Base-by-base conservation (phyloP, 2,329 filamentous ascomycete species). In the Phoma sp. region DNA sequence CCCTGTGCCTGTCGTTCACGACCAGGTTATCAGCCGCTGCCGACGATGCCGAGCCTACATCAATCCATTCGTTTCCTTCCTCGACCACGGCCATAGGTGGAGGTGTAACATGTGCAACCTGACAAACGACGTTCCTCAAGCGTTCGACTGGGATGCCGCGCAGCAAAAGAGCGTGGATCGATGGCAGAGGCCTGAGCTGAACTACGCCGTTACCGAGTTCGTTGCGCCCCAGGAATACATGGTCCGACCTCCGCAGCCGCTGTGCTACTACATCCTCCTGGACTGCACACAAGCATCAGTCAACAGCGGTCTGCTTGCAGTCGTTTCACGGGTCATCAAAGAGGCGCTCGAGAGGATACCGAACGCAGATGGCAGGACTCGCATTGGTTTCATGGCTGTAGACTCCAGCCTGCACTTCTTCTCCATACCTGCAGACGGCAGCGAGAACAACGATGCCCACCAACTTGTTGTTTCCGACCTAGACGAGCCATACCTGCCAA, bases 71-170 rank as follows among this genome's bases (percentile, higher is more conserved):
- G 57, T 62, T 21, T 64, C 91, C 41, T 99, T 99, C 80, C 81
- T 99, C 58, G 95, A 99, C 69, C 92, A 98, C 72, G 95, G 95
- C 41, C 95, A 99, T 78, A 86, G 95, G 72, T 99, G 95, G 95
- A 89, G 94, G 71, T 99, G 95, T 81, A 99, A 99, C 79, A 97
- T 99, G 93, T 99, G 95, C 78, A 98, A 96, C 77, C 82, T 99
- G 62, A 97, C 93, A 66, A 99, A 99, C 74, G 95, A 99, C 68
- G 94, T 98, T 35, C 95, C 95, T n/a, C 95, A 99, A 77, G 93
- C 93, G 33, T 99, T 99, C 65, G 95, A 99, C 75, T 99, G 95
- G 95, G 95, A 99, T 77, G 88, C 92, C 31, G 89, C 91, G 39
- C 84, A 92, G 50, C 94, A 98, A 77, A 93, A 96, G 81, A 90